Evolutionary conservation across 805 yeast genomes (phyloP).

Genomic region (Danielia oregonensis): DNA sequence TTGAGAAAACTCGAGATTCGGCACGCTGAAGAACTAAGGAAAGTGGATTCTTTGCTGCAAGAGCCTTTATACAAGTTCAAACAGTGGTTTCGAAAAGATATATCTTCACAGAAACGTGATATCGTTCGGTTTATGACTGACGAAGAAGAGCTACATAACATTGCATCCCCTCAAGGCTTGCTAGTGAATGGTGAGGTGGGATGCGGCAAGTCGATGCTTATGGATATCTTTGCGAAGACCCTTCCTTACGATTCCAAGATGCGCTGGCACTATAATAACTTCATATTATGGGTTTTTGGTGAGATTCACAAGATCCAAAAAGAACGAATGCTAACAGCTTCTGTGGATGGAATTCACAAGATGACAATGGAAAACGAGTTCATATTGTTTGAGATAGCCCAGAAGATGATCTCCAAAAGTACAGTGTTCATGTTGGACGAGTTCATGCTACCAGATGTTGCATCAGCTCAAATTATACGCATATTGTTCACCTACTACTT

Average conservation of each 20-base stretch:
- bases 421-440: slow-evolving; percentile 66
- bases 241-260: slow-evolving; percentile 61
- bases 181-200: slow-evolving; percentile 66
- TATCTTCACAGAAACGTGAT: slow-evolving; percentile 26
- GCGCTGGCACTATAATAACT: slow-evolving; percentile 69
- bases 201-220: slow-evolving; percentile 69
- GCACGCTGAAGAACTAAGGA: slow-evolving; percentile 23
- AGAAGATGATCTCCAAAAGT: slow-evolving; percentile 53
- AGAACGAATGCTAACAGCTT: slow-evolving; percentile 36
- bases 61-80: slow-evolving; percentile 7
- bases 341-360: slow-evolving; percentile 14
- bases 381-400: slow-evolving; percentile 62
- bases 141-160: slow-evolving; percentile 54
- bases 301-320: slow-evolving; percentile 56
- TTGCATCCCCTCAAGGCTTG: slow-evolving; percentile 63
- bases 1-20: slow-evolving; percentile 31
- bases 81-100: slow-evolving; percentile 27
- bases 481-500: slow-evolving; percentile 65
- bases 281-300: slow-evolving; percentile 63
- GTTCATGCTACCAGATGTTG: slow-evolving; percentile 74
- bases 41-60: slow-evolving; percentile 14
- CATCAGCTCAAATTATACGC: slow-evolving; percentile 66
- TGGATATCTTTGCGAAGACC: slow-evolving; percentile 67
- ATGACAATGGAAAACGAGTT: slow-evolving; percentile 54
- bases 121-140: slow-evolving; percentile 51